phyloP scores from a whole-genome alignment of 2,329 filamentous ascomycete species.

The Ilyonectria sp. region DNA sequence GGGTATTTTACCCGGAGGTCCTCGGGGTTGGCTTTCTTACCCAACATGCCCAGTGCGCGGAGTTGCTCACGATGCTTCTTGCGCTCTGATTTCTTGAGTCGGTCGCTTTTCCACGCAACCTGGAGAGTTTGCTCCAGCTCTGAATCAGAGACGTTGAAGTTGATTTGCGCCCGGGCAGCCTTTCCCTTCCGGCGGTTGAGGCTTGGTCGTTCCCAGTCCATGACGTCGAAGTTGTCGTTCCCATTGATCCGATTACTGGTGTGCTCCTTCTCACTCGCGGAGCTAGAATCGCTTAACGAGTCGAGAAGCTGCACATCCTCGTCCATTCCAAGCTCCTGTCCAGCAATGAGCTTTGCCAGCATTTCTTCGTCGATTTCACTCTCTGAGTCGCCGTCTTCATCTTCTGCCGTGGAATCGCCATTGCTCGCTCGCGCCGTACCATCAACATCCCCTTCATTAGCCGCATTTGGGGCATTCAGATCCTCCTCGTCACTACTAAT shows the following conservation, averaged over 20 bases:
- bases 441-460: background rate
- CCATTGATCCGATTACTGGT: conserved; percentile 54
- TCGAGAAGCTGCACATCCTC: conserved; percentile 37
- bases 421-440: background rate
- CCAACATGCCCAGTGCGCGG: conserved; percentile 76
- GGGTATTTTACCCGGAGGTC: conserved; percentile 81
- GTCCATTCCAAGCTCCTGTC: conserved; percentile 37
- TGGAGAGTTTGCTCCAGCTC: conserved; percentile 76
- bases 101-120: conserved; percentile 76
- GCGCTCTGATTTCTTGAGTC: conserved; percentile 78
- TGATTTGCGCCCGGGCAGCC: conserved; percentile 68
- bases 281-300: conserved; percentile 35
- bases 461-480: background rate
- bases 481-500: conserved; percentile 3
- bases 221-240: conserved; percentile 83
- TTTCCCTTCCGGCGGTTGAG: conserved; percentile 75
- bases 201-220: conserved; percentile 84
- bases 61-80: conserved; percentile 80
- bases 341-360: conserved; percentile 46
- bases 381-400: conserved; percentile 16
- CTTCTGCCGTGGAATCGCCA: background rate
- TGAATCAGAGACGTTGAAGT: conserved; percentile 72
- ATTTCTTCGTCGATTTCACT: conserved; percentile 48
- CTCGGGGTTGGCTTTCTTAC: conserved; percentile 68
- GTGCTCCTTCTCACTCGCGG: conserved; percentile 32